Evolutionary conservation across 2,329 filamentous ascomycete species (phyloP).

Genomic region (Sphaceloma murrayae): DNA sequence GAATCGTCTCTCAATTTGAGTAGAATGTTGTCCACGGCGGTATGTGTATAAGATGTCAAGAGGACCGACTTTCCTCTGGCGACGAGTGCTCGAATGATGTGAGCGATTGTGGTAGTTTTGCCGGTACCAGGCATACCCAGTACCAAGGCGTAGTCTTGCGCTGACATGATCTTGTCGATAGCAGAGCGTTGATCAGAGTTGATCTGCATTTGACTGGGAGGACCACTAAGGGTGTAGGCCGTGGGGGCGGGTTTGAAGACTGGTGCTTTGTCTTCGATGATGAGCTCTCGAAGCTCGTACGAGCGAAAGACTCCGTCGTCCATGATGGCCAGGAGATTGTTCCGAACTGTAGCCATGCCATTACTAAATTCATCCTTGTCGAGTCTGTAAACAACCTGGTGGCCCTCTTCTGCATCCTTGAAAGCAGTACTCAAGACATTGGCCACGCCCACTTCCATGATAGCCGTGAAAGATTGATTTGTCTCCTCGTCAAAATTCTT

Average conservation of each 20-base stretch:
- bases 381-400: conserved; percentile 64
- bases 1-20: conserved; percentile 65
- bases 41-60: conserved; percentile 92
- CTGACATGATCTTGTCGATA: conserved; percentile 91
- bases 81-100: conserved; percentile 86
- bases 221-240: conserved; percentile 50
- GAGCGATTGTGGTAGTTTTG: conserved; percentile 95
- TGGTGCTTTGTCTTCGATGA: conserved; percentile 67
- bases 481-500: conserved; percentile 62
- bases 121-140: conserved; percentile 97
- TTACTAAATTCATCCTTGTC: conserved; percentile 99
- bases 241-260: conserved; percentile 60
- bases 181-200: conserved; percentile 82
- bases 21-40: conserved; percentile 94
- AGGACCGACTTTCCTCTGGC: conserved; percentile 86
- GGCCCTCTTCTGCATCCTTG: conserved; percentile 27
- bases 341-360: conserved; percentile 88
- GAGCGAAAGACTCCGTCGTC: conserved; percentile 63
- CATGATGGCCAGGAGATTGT: conserved; percentile 92
- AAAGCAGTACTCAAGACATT: conserved; percentile 23
- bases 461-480: conserved; percentile 82
- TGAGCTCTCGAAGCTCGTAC: conserved; percentile 62
- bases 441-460: conserved; percentile 70
- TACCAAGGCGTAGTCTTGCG: conserved; percentile 90
- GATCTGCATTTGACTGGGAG: conserved; percentile 51